Percentiles rank a stretch among this genome's conserved stretches.
Evolutionary conservation across 306 rosid species (phyloP).

Genomic region (Dalbergia oliveri): DNA sequence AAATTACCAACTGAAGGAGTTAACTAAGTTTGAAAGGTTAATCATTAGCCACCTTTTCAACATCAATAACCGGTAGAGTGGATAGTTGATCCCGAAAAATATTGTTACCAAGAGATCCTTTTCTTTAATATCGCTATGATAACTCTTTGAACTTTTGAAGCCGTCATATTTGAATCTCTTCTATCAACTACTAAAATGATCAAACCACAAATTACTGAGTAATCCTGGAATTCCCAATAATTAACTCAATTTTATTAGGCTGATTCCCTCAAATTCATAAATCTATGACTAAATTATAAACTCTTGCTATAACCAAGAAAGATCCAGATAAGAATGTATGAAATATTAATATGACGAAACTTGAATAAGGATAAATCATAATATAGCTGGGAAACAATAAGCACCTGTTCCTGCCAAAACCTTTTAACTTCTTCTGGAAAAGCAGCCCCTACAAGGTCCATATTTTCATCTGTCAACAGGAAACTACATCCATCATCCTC

Average conservation of each 20-base stretch:
- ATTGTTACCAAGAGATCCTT: too few species aligned
- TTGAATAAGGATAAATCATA: not conserved
- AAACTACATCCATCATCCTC: constrained; percentile 64
- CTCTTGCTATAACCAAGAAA: not conserved
- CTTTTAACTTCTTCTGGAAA: constrained; percentile 71
- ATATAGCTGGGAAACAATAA: constrained; percentile 4
- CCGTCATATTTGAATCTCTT: constrained; percentile 3
- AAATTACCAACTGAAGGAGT: too few species aligned
- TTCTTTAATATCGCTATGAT: too few species aligned
- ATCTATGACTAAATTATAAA: not conserved
- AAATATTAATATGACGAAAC: constrained; percentile 3
- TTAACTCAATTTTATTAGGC: not conserved
- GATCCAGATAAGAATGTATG: not conserved
- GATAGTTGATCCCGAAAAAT: too few species aligned
- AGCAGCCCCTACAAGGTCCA: constrained; percentile 81
- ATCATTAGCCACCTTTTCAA: too few species aligned
- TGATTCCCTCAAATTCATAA: not conserved
- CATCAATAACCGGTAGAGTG: too few species aligned
- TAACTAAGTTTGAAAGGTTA: too few species aligned
- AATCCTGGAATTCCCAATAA: not conserved
- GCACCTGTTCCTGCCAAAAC: constrained; percentile 81
- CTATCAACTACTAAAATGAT: constrained; percentile 5
- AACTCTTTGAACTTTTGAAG: too few species aligned
- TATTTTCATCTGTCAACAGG: constrained; percentile 87
- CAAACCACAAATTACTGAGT: not conserved